Percentiles rank a stretch among this genome's conserved stretches.
Conservation (phyloP, 2,329 filamentous ascomycete genomes). For the Hymenoscyphus albidus region DNA sequence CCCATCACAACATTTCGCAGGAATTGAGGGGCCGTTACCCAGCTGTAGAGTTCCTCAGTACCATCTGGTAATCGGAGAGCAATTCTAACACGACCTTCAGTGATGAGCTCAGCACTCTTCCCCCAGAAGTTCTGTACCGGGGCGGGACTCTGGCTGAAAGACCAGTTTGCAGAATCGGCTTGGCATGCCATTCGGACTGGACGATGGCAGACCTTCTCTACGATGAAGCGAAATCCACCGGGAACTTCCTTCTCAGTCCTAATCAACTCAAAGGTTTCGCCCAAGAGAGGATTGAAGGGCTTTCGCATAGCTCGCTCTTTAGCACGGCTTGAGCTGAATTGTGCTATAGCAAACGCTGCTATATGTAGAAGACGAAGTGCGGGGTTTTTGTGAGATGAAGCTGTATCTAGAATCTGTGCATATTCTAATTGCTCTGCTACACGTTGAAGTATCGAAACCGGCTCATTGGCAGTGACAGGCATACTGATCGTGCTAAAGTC, state of each 20-base stretch:
- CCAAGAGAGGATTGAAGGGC: constrained; percentile 94
- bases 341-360: constrained; percentile 84
- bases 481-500: constrained; percentile 95
- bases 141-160: constrained; percentile 78
- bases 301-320: constrained; percentile 93
- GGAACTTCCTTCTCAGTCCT: constrained; percentile 71
- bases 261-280: constrained; percentile 91
- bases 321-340: constrained; percentile 75
- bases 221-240: constrained; percentile 80
- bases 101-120: constrained; percentile 91
- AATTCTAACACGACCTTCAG: constrained; percentile 80
- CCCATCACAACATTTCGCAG: constrained; percentile 94
- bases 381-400: constrained; percentile 56
- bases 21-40: constrained; percentile 84
- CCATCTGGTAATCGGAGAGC: constrained; percentile 63
- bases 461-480: constrained; percentile 96
- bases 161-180: constrained; percentile 82
- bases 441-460: constrained; percentile 80
- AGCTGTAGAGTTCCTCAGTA: constrained; percentile 79
- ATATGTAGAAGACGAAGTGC: constrained; percentile 77
- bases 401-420: constrained; percentile 74
- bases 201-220: constrained; percentile 91
- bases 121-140: constrained; percentile 98
- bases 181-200: constrained; percentile 92
- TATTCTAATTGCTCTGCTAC: constrained; percentile 91